These are phyloP conservation scores for Venturia effusa DNA, from an alignment of 2,329 filamentous ascomycete species.

Conservation along the genomic window DNA sequence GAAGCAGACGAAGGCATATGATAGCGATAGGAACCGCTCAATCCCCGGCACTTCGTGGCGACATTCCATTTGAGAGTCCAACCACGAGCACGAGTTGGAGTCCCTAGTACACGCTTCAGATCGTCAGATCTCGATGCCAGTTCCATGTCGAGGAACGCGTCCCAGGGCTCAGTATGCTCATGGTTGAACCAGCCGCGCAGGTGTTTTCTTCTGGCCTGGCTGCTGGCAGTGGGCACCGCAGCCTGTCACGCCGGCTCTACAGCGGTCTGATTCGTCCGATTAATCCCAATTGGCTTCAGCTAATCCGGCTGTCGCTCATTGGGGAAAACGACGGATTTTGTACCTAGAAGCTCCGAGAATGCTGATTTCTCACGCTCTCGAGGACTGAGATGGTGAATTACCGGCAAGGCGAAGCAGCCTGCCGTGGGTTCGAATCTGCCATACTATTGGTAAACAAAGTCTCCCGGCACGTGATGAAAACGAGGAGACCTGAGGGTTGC, in stretches of 20 bases:
- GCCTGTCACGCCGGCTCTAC: not conserved
- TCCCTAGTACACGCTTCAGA: too few relatives aligned
- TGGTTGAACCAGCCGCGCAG: not conserved
- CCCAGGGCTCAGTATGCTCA: not conserved
- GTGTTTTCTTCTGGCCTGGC: not conserved
- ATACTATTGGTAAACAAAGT: not conserved
- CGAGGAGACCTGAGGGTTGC: not conserved
- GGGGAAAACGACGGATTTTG: not conserved
- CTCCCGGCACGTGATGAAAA: not conserved
- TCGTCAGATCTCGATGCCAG: not conserved
- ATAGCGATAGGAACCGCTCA: not conserved
- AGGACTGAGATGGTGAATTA: not conserved
- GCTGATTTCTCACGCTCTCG: not conserved
- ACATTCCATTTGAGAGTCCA: not conserved
- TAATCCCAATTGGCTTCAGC: not conserved
- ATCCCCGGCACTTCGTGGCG: not conserved
- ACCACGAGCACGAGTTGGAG: too few relatives aligned
- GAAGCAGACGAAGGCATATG: not conserved
- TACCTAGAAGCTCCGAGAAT: not conserved
- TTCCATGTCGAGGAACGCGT: not conserved
- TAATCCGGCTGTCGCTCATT: not conserved
- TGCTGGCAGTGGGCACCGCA: too few relatives aligned
- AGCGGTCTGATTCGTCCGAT: not conserved
- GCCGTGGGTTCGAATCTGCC: not conserved
- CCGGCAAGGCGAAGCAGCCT: not conserved